Evolutionary conservation across 805 yeast species (phyloP), one percentile per base, ranked within the genome.

Genomic region (Cyberlindnera saturnus): DNA sequence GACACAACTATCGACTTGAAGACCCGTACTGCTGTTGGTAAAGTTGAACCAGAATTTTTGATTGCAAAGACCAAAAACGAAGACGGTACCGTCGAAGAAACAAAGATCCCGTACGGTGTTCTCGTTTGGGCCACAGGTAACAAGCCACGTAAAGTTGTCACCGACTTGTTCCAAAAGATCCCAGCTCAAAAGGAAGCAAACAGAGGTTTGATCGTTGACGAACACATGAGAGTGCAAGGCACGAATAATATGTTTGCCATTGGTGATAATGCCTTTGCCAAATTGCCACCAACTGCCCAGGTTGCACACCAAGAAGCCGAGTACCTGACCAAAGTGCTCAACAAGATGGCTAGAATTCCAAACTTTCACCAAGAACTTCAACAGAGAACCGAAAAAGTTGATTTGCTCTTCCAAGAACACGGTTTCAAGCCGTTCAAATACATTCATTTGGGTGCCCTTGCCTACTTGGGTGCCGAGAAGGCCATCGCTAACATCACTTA

Each of bases 81-180:
- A 32, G 88, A 86, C 55, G 96, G 96, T 16, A 61, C 81, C 10
- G 69, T 81, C 49, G 77, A 77, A 28, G 71, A 66, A 57, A 61
- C 61, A 37, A 61, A 53, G 26, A 74, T 90, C 62, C 96, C 96
- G 43, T 90, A 89, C 65, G 97, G 97, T 61, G 74, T 89, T 59
- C 77, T 90, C 56, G 91, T 90, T 53, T 90, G 97, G 97, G 96
- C 97, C 42, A 90, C 96, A 46, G 97, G 97, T 70, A 89, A 89
- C 69, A 86, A 88, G 50, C 87, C 88, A 46, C 81, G 96, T 69
- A 77, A 79, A 36, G 69, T 90, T 32, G 74, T 83, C 40, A 73
- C 81, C 45, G 77, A 79, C 55, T 72, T 90, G 51, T 75, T 85
- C 59, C 65, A 77, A 40, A 77, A 79, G 66, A 75, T 90, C 56